Evolutionary conservation across 805 yeast genomes (phyloP), one percentile per base, ranked within the genome.

Genomic region (Debaryomyces prosopidis): DNA sequence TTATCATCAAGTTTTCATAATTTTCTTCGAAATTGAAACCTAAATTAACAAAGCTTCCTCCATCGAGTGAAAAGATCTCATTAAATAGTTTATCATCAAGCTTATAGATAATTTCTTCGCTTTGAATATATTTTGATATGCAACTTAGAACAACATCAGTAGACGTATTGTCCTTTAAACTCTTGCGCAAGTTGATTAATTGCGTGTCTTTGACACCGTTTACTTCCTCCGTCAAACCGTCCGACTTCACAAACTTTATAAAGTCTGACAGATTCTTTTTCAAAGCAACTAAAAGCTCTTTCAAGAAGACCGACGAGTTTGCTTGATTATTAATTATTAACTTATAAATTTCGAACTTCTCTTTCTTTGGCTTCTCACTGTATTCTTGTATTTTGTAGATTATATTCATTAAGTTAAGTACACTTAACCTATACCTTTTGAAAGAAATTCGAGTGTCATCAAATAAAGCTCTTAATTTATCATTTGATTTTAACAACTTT

Each of bases 1-100:
- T 61, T 23, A 69, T 58, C 73, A 71, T 66, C 35, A 71, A 52
- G 40, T 71, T 69, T 35, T 62, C 68, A 45, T 59, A 59, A 47
- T 69, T 71, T 42, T 72, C 77, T 46, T 69, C 68, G 30, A 69
- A 58, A 31, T 47, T 37, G 19, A 43, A 40, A 11, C 37, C 44
- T 26, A 39, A 37, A 26, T 16, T 27, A 7, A 38, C 26, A 14
- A 45, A 23, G n/a, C 44, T 26, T 4, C 62, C 64, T 1, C 67
- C 67, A 43, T 52, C 62, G 41, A 67, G 53, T 5, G 69, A 55
- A 42, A 65, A 63, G 5, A 67, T 54, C 48, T 68, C 73, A 50
- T 60, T 55, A 48, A 68, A 68, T 19, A 66, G 47, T 18, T 58
- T 53, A 32, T 60, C 61, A 27, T 61, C 59, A 32, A 65, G 28